Percentiles rank a stretch among this genome's conserved stretches.
Evolutionary conservation across 129 eudicot species (phyloP).

Genomic region (Flaveria sonorensis): DNA sequence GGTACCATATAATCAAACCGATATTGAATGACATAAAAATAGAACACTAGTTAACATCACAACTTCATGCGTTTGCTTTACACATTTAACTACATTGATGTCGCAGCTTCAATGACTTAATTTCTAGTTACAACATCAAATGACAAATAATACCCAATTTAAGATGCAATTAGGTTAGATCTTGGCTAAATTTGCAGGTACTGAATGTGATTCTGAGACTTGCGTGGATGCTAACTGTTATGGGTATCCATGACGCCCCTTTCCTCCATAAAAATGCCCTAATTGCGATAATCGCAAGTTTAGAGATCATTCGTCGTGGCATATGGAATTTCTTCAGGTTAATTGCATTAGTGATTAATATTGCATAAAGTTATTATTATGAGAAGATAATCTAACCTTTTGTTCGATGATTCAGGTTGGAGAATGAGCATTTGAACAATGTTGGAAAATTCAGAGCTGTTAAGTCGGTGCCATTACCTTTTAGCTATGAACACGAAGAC

Average conservation of each 20-base stretch:
- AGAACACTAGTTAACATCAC: too few species aligned
- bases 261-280: conserved; percentile 1
- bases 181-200: conserved; percentile 33
- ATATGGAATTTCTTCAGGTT: conserved; percentile 17
- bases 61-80: too few species aligned
- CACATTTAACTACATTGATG: too few species aligned
- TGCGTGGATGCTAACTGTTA: conserved; percentile 57
- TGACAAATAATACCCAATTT: not conserved
- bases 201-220: conserved; percentile 40
- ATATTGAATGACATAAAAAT: too few species aligned
- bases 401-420: conserved; percentile 36
- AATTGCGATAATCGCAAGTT: conserved; percentile 10
- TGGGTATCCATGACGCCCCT: not conserved
- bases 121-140: not conserved
- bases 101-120: too few species aligned
- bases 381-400: not conserved
- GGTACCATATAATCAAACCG: too few species aligned
- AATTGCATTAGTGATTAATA: not conserved
- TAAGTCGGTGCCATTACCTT: conserved; percentile 57
- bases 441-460: conserved; percentile 60
- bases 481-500: conserved; percentile 43
- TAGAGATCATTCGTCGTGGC: conserved; percentile 11
- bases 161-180: not conserved
- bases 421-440: conserved; percentile 40
- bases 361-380: not conserved